phyloP scores from a whole-genome alignment of 768 basidiomycete genomes.

The Clavaria fumosa region DNA sequence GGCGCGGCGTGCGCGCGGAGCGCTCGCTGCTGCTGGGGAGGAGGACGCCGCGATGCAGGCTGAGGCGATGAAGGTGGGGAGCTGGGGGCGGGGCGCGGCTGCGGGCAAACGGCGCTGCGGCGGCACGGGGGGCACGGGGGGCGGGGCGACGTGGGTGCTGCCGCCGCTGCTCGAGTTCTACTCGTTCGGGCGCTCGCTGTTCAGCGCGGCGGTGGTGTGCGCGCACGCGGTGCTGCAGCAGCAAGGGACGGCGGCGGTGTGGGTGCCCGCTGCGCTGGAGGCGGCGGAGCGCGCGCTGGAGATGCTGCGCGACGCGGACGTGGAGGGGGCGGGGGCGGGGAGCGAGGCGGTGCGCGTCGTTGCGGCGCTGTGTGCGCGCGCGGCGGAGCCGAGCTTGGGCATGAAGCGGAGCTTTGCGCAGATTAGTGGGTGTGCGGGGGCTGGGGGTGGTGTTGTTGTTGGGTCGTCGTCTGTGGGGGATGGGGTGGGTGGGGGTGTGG shows the following conservation, averaged over 20 bases:
- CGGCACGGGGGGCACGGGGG: not conserved
- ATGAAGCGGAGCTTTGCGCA: too few relatives aligned
- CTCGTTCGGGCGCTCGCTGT: slow-evolving; percentile 42
- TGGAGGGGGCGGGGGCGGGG: slow-evolving; percentile 1
- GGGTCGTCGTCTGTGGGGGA: too few relatives aligned
- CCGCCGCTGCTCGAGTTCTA: slow-evolving; percentile 26
- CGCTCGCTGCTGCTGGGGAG: too few relatives aligned
- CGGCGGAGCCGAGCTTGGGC: slow-evolving; percentile 13
- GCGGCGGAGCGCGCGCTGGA: slow-evolving; percentile 16
- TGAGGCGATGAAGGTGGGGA: too few relatives aligned
- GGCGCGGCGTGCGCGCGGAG: slow-evolving; percentile 1
- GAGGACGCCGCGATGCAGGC: too few relatives aligned
- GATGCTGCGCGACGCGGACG: slow-evolving; percentile 12
- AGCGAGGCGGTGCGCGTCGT: slow-evolving; percentile 14
- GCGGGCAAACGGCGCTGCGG: not conserved
- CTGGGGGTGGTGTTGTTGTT: too few relatives aligned
- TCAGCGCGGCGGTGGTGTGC: slow-evolving; percentile 52
- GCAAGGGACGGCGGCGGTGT: slow-evolving; percentile 29
- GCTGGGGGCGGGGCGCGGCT: too few relatives aligned
- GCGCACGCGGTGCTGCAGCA: slow-evolving; percentile 46
- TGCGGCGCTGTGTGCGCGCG: slow-evolving; percentile 14
- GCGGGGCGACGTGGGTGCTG: not conserved
- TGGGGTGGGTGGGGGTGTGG: too few relatives aligned
- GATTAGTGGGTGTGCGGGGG: too few relatives aligned
- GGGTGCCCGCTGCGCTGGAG: slow-evolving; percentile 28